These are phyloP conservation scores for Sporothrix humicola DNA, from an alignment of 2,329 filamentous ascomycete species.

Conservation along the genomic window DNA sequence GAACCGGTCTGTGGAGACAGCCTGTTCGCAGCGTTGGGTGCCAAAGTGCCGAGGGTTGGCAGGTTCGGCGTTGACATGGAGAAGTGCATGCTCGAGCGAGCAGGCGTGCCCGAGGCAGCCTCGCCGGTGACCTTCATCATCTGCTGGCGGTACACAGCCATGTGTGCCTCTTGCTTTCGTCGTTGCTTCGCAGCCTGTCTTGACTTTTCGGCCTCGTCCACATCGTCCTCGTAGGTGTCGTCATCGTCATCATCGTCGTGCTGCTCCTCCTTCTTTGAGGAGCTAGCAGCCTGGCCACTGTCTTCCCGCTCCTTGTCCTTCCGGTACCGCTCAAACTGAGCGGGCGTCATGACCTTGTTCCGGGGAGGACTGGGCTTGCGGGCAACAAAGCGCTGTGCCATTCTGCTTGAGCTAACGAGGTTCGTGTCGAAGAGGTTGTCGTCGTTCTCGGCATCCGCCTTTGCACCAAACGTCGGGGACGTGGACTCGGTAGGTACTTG, in stretches of 20 bases:
- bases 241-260: conserved; percentile 69
- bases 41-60: conserved; percentile 44
- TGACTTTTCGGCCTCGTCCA: conserved; percentile 79
- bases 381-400: conserved; percentile 46
- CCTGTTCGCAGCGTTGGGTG: neutral
- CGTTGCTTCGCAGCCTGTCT: conserved; percentile 76
- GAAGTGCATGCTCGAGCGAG: conserved; percentile 61
- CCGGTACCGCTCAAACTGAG: conserved; percentile 81
- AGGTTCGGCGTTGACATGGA: conserved; percentile 70
- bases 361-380: conserved; percentile 51
- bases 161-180: conserved; percentile 86
- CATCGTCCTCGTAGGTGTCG: conserved; percentile 71
- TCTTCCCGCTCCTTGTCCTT: conserved; percentile 72
- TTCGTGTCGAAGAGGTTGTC: conserved; percentile 62
- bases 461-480: conserved; percentile 43
- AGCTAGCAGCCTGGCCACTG: conserved; percentile 48
- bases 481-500: conserved; percentile 45
- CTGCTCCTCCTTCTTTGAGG: conserved; percentile 54
- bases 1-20: conserved; percentile 49
- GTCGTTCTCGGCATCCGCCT: conserved; percentile 57
- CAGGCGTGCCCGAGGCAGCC: conserved; percentile 53
- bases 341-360: conserved; percentile 87
- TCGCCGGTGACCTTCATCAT: conserved; percentile 97
- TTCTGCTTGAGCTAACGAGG: conserved; percentile 47
- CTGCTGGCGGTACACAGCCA: conserved; percentile 87